Percentiles rank a stretch among this genome's conserved stretches.
phyloP scores from a whole-genome alignment of 345 rosid species.

The Corymbia maculata region DNA sequence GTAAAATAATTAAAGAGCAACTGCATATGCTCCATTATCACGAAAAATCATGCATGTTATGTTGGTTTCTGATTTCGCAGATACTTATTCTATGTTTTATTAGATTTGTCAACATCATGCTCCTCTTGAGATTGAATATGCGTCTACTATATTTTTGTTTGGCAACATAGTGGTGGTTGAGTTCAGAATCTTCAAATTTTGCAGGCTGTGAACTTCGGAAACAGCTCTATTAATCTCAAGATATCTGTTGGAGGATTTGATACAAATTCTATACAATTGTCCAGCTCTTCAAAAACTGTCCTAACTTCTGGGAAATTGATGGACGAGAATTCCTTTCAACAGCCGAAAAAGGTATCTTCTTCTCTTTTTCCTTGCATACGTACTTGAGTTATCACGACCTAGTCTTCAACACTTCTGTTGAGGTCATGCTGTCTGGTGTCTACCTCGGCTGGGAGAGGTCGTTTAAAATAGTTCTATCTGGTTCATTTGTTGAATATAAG shows the following conservation, averaged over 20 bases:
- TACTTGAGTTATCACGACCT: background rate
- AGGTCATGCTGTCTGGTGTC: background rate
- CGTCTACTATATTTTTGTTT: background rate
- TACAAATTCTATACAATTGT: slow-evolving; percentile 19
- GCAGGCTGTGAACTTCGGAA: slow-evolving; percentile 82
- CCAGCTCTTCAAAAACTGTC: slow-evolving; percentile 49
- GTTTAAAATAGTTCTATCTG: background rate
- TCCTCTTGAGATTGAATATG: background rate
- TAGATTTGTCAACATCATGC: background rate
- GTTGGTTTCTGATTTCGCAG: background rate
- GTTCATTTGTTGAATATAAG: background rate
- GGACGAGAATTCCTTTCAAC: slow-evolving; percentile 82
- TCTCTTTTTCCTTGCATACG: background rate
- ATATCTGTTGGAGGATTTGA: slow-evolving; percentile 53
- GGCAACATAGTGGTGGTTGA: background rate
- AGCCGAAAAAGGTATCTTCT: slow-evolving; percentile 53
- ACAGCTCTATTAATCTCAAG: slow-evolving; percentile 32
- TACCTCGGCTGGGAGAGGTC: background rate
- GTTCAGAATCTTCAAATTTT: background rate
- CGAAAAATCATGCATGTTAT: background rate
- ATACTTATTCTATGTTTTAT: background rate
- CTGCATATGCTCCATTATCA: background rate
- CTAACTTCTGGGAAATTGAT: slow-evolving; percentile 56
- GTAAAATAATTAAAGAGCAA: background rate
- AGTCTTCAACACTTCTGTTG: background rate